Base-by-base conservation (phyloP, 2,329 filamentous ascomycete genomes). In the Alternaria sp. region DNA sequence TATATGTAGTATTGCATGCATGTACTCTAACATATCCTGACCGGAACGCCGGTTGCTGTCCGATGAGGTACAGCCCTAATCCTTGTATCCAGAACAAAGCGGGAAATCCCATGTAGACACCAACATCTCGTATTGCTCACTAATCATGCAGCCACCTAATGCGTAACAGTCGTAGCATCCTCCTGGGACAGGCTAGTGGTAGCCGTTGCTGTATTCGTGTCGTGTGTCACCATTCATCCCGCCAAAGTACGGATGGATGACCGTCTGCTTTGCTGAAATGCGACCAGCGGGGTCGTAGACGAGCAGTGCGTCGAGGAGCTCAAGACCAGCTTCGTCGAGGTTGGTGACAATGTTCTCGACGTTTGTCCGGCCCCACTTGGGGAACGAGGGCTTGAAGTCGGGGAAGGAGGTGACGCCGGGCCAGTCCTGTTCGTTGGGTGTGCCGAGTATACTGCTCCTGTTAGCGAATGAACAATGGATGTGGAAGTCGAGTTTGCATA, bases 401-500 rank as follows among this genome's bases (percentile, higher is more conserved):
- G 93, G 93, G 81, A 96, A 96, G 7, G 91, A 93, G n/a, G 92
- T 95, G 58, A 97, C 92, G 60, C 93, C 93, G 31, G 93, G 93
- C 93, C 93, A 97, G 58, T 87, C 84, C 7, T 87, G 83, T 75
- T 97, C 93, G 53, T 87, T 87, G 3, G 93, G 93, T 4, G 93
- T 97, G 65, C 93, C 92, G 37, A 97, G 86, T 34, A 92, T 69
- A 23, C 72, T 77, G 46, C 8, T 2, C 5, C 8, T 5, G 21
- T 73, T 56, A 73, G 64, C 23, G 4, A 23, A 7, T 5, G 3
- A 9, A 11, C 8, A 31, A 9, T n/a, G 17, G 41, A 29, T 33
- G 4, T 5, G 26, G 34, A 23, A 31, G 17, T 8, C 11, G 24
- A 6, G 8, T 64, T 13, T 33, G 26, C 84, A 71, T 82, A 92